Conservation (phyloP, 228 moss, liverwort and hornwort species). For the Sphagnum fallax region DNA sequence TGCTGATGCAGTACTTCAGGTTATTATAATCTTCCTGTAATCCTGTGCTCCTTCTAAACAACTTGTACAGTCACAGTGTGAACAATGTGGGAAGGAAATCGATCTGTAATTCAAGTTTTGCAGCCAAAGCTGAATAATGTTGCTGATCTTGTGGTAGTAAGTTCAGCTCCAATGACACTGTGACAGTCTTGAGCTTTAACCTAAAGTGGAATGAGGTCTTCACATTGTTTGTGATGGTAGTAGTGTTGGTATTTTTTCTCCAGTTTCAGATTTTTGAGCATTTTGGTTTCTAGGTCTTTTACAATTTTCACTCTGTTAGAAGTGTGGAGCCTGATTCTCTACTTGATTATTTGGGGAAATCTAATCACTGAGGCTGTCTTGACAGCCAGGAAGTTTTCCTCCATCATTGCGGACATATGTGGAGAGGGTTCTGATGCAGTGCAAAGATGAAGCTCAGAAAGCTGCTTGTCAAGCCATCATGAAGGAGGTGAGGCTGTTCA, state of each 20-base stretch:
- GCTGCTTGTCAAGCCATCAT: constrained; percentile 74
- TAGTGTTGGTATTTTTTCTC: background rate
- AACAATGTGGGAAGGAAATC: no score
- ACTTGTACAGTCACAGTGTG: background rate
- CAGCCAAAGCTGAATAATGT: no score
- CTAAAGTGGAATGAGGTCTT: no score
- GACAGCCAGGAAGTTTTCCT: constrained; percentile 86
- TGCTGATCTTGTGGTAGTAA: no score
- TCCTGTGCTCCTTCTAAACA: background rate
- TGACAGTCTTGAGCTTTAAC: no score
- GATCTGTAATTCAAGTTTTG: no score
- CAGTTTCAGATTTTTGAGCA: background rate
- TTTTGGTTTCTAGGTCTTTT: background rate
- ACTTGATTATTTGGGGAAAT: no score
- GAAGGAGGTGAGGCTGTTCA: constrained; percentile 58
- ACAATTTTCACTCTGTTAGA: background rate
- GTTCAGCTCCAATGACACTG: no score
- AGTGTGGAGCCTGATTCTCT: background rate
- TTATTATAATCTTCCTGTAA: constrained; percentile 2
- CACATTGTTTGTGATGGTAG: background rate
- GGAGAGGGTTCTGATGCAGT: constrained; percentile 78
- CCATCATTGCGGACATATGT: constrained; percentile 77
- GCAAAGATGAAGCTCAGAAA: constrained; percentile 82
- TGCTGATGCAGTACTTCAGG: constrained; percentile 71
- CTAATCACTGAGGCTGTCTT: background rate